Evolutionary conservation across 2,329 filamentous ascomycete species (phyloP), one percentile per base, ranked within the genome.

Genomic region (Paracamarosporium sp.): DNA sequence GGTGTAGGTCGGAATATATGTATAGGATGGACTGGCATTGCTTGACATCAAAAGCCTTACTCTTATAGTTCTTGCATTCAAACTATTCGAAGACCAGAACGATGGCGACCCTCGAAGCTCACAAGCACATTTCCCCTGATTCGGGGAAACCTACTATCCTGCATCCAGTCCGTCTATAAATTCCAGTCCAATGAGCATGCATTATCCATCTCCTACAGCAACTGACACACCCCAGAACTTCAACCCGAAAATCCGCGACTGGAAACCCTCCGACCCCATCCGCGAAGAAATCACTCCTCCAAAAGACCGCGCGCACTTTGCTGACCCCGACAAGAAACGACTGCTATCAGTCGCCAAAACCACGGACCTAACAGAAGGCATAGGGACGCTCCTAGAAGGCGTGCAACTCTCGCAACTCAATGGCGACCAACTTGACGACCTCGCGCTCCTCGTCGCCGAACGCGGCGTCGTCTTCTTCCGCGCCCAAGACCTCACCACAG

Each of bases 201-300:
- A 9, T n/a, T 4, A 15, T 15, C 4, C 31, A 13, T 9, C 31
- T 13, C 31, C 31, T 33, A 9, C 4, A 33, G 15, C 4, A 50
- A 6, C 17, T 40, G 8, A 41, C 24, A 43, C 36, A 4, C 20
- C n/a, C n/a, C 27, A 50, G 53, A 64, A 74, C 48, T 83, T 81
- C 71, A 82, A 82, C 52, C 66, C 75, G 73, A 83, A 83, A 43
- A 87, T 91, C 67, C 79, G 88, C 15, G 79, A 83, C 71, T 24
- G 82, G 80, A 60, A 82, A 22, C 36, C 36, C 9, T 13, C 36
- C 2, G 48, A 52, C 3, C 27, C 48, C 15, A 12, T 51, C 36
- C 48, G 48, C 31, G 30, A 45, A 45, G 43, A 50, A 28, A 38
- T 50, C 20, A 43, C 35, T 4, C 50, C 50, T 5, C 50, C 50